A percentile compares a stretch with the other conserved stretches of the same genome.
These are phyloP conservation scores for Neurospora sp. DNA, from an alignment of 495 filamentous ascomycete species.

Conservation along the genomic window DNA sequence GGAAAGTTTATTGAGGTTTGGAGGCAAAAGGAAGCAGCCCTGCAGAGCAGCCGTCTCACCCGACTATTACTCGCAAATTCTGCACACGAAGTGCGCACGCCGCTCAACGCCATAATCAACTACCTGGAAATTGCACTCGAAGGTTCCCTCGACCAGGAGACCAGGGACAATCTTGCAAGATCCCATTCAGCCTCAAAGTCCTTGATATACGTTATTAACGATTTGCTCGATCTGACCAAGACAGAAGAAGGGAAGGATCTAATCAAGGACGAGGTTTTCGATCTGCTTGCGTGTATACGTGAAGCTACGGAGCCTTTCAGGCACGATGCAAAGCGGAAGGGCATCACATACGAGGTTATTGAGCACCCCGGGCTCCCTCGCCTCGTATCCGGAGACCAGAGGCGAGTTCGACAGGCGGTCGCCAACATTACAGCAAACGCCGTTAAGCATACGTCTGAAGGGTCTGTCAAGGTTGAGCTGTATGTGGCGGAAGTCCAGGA, in stretches of 20 bases:
- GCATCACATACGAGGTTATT: conserved; percentile 55
- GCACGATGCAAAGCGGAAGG: conserved; percentile 66
- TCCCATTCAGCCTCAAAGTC: conserved; percentile 96
- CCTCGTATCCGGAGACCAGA: conserved; percentile 67
- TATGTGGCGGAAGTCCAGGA: conserved; percentile 37
- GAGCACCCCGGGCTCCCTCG: conserved; percentile 60
- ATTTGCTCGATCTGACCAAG: conserved; percentile 86
- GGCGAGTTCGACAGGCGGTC: conserved; percentile 68
- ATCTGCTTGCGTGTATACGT: conserved; percentile 58
- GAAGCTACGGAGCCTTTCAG: conserved; percentile 69
- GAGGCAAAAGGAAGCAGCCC: conserved; percentile 79
- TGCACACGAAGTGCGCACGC: conserved; percentile 89
- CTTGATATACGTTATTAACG: conserved; percentile 91
- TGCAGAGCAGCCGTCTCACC: conserved; percentile 76
- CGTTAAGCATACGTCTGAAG: conserved; percentile 66
- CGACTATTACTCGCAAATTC: conserved; percentile 79
- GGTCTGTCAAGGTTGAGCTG: conserved; percentile 61
- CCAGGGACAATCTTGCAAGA: conserved; percentile 73
- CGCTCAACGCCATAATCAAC: conserved; percentile 93
- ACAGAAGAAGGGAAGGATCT: conserved; percentile 73
- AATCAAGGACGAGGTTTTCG: conserved; percentile 73
- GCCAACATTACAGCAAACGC: conserved; percentile 81
- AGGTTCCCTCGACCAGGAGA: conserved; percentile 70
- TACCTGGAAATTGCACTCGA: conserved; percentile 92
- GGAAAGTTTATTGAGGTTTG: conserved; percentile 78